These are phyloP conservation scores for Chlorella variabilis DNA, from an alignment of 163 green algal genomes.

Conservation along the genomic window DNA sequence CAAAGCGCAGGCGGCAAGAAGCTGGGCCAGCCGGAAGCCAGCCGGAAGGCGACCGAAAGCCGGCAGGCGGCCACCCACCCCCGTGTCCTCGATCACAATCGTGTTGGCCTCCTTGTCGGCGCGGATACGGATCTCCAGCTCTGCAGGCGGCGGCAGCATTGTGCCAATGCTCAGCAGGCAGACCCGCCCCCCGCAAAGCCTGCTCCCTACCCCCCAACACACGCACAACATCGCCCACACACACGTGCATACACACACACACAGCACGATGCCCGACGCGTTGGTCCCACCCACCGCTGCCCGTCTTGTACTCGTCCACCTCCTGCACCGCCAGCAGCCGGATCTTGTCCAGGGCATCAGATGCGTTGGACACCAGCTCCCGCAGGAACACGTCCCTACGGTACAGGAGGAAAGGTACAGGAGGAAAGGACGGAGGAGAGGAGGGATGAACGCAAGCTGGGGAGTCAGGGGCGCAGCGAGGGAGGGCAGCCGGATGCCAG, in stretches of 20 bases:
- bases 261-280: no score
- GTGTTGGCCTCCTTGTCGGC: constrained; percentile 86
- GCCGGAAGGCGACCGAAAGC: background rate
- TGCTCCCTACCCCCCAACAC: no score
- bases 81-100: constrained; percentile 90
- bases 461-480: no score
- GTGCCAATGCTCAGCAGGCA: no score
- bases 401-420: no score
- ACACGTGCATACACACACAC: background rate
- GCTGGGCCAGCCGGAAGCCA: no score
- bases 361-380: constrained; percentile 95
- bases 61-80: constrained; percentile 60
- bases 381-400: constrained; percentile 98
- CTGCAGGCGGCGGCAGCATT: constrained; percentile 4
- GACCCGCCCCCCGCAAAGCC: no score
- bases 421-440: no score
- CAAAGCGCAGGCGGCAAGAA: background rate
- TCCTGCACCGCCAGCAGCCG: constrained; percentile 57
- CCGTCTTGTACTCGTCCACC: constrained; percentile 57
- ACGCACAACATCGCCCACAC: background rate
- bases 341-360: constrained; percentile 94
- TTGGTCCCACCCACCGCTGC: constrained; percentile 5
- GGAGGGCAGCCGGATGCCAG: no score
- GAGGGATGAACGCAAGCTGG: no score
- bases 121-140: constrained; percentile 92